Conservation (phyloP, 2,329 filamentous ascomycete species). For the Fusarium concolor region DNA sequence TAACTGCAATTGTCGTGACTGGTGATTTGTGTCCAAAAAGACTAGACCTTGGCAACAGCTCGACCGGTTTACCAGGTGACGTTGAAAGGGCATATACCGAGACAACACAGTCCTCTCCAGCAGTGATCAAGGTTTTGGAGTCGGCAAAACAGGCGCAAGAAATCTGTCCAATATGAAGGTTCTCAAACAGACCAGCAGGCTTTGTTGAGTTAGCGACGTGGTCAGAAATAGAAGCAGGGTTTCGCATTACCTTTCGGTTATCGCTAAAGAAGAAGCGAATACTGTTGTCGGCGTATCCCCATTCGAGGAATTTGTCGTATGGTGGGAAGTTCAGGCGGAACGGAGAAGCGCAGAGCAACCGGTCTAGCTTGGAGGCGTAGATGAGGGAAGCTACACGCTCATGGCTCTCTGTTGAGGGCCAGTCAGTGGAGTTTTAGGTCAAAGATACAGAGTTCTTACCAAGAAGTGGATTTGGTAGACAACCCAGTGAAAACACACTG, state of each 20-base stretch:
- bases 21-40: slow-evolving; percentile 92
- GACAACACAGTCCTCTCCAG: slow-evolving; percentile 91
- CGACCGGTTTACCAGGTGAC: slow-evolving; percentile 74
- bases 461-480: slow-evolving; percentile 81
- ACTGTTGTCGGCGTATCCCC: slow-evolving; percentile 94
- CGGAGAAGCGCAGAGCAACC: slow-evolving; percentile 83
- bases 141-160: slow-evolving; percentile 87
- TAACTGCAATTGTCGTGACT: slow-evolving; percentile 84
- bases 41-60: slow-evolving; percentile 81
- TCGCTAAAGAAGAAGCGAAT: slow-evolving; percentile 91
- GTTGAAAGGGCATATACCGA: slow-evolving; percentile 82
- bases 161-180: slow-evolving; percentile 90
- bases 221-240: slow-evolving; percentile 2
- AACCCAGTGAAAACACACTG: slow-evolving; percentile 78
- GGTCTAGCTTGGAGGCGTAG: slow-evolving; percentile 83
- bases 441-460: slow-evolving; percentile 54
- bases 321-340: slow-evolving; percentile 90
- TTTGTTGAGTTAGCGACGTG: slow-evolving; percentile 48
- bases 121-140: slow-evolving; percentile 89
- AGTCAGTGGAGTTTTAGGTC: not conserved
- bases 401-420: slow-evolving; percentile 65
- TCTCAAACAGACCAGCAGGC: slow-evolving; percentile 89
- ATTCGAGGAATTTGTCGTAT: slow-evolving; percentile 93
- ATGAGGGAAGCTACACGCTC: slow-evolving; percentile 84
- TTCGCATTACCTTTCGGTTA: slow-evolving; percentile 71